Conservation (phyloP, 2,329 filamentous ascomycete genomes). For the Trichoderma gracile region DNA sequence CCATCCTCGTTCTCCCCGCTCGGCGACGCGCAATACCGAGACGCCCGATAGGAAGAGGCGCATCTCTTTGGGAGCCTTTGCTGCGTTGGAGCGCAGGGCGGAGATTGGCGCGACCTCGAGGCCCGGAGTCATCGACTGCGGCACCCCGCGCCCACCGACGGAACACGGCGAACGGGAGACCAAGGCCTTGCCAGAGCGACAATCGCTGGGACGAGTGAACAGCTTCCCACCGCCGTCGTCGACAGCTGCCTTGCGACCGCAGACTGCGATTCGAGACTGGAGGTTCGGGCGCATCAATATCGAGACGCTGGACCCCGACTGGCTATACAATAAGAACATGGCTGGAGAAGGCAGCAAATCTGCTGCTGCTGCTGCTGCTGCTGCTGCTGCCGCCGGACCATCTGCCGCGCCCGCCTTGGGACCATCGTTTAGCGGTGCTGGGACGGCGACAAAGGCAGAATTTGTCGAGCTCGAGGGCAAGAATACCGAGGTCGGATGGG, state of each 20-base stretch:
- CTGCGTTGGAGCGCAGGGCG: constrained; percentile 8
- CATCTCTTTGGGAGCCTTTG: constrained; percentile 25
- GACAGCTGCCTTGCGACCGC: constrained; percentile 47
- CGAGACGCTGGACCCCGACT: constrained; percentile 72
- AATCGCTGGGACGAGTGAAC: constrained; percentile 43
- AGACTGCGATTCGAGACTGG: constrained; percentile 66
- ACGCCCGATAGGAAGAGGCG: constrained; percentile 21
- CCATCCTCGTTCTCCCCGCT: constrained; percentile 42
- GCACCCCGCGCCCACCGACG: constrained; percentile 41
- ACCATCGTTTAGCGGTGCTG: constrained; percentile 58
- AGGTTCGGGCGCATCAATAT: constrained; percentile 77
- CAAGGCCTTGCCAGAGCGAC: constrained; percentile 44
- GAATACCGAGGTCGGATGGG: constrained; percentile 82
- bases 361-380: constrained; percentile 34
- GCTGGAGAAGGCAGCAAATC: constrained; percentile 43
- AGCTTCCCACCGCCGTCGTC: constrained; percentile 48
- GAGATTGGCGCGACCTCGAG: constrained; percentile 26
- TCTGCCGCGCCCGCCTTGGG: constrained; percentile 56
- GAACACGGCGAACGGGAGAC: constrained; percentile 40
- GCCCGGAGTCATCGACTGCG: constrained; percentile 52
- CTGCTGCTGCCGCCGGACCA: constrained; percentile 40
- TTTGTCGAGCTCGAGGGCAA: constrained; percentile 71
- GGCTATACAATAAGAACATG: constrained; percentile 35
- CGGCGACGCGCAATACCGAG: not conserved
- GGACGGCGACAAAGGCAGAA: constrained; percentile 78